Conservation (phyloP, 257 asterid genomes). For the Solanum rostratum region DNA sequence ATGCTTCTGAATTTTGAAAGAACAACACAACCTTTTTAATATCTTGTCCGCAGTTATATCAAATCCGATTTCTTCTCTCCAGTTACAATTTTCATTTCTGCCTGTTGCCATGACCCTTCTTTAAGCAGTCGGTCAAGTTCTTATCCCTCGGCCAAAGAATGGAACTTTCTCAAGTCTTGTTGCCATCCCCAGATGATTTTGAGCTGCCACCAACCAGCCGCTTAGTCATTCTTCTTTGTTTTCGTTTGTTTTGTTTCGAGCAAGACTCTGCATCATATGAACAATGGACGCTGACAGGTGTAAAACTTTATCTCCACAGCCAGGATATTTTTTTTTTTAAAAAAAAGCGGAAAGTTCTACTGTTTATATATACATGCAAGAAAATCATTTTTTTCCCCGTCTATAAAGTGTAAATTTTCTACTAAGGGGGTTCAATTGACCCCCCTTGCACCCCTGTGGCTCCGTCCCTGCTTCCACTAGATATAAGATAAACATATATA, state of each 20-base stretch:
- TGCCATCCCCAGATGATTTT: neutral
- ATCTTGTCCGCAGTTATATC: neutral
- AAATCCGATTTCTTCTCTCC: neutral
- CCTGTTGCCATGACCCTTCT: neutral
- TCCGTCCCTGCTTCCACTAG: neutral
- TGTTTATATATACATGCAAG: neutral
- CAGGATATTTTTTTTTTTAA: neutral
- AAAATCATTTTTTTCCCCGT: neutral
- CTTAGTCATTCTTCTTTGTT: slow-evolving; percentile 52
- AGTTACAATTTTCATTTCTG: neutral
- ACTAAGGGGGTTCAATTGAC: neutral
- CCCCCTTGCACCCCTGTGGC: neutral
- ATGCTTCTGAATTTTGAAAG: neutral
- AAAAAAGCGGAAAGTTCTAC: neutral
- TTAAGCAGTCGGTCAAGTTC: neutral
- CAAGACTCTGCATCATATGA: slow-evolving; percentile 14
- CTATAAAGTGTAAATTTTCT: neutral
- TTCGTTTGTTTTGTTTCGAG: slow-evolving; percentile 29
- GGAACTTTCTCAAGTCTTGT: neutral
- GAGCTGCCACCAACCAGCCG: slow-evolving; percentile 16
- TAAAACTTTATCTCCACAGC: neutral
- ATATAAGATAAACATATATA: too few species aligned
- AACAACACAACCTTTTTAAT: neutral
- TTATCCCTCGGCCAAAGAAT: neutral
- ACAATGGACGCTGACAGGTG: neutral